phyloP scores from a whole-genome alignment of 2,329 filamentous ascomycete genomes.

The Epichloe uncinata region DNA sequence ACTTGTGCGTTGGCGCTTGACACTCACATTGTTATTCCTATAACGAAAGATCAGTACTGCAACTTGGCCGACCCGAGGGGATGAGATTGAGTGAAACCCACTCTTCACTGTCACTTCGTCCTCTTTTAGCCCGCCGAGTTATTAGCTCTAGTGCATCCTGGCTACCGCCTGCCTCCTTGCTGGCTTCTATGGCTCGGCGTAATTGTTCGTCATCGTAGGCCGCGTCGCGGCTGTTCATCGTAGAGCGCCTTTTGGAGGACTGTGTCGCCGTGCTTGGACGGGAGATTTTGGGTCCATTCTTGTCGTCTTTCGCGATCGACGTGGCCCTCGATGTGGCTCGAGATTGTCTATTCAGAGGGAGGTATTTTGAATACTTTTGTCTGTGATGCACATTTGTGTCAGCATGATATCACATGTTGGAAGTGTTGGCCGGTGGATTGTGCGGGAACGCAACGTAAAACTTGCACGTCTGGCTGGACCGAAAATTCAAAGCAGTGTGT shows the following conservation, averaged over 20 bases:
- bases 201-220: conserved; percentile 92
- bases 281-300: conserved; percentile 41
- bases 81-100: conserved; percentile 35
- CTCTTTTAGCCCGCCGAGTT: conserved; percentile 62
- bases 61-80: conserved; percentile 9
- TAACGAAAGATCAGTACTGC: conserved; percentile 13
- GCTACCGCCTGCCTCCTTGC: conserved; percentile 59
- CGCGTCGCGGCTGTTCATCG: conserved; percentile 92
- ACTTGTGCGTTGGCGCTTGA: conserved; percentile 73
- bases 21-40: conserved; percentile 51
- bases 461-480: too few relatives aligned
- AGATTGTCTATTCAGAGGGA: conserved; percentile 45
- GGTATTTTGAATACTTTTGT: conserved; percentile 53
- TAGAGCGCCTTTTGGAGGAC: conserved; percentile 73
- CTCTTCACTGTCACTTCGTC: conserved; percentile 88
- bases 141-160: conserved; percentile 36
- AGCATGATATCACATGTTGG: conserved; percentile 14
- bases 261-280: conserved; percentile 37
- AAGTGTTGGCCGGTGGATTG: conserved; percentile 2
- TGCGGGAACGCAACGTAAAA: background rate
- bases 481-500: too few relatives aligned
- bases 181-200: conserved; percentile 83
- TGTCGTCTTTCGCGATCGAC: conserved; percentile 52
- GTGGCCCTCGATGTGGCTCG: conserved; percentile 46
- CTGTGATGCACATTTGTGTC: conserved; percentile 28